Percentiles rank a stretch among this genome's conserved stretches.
These are phyloP conservation scores for Phaeophleospora eucalypticola DNA, from an alignment of 2,329 filamentous ascomycete genomes.

Conservation along the genomic window DNA sequence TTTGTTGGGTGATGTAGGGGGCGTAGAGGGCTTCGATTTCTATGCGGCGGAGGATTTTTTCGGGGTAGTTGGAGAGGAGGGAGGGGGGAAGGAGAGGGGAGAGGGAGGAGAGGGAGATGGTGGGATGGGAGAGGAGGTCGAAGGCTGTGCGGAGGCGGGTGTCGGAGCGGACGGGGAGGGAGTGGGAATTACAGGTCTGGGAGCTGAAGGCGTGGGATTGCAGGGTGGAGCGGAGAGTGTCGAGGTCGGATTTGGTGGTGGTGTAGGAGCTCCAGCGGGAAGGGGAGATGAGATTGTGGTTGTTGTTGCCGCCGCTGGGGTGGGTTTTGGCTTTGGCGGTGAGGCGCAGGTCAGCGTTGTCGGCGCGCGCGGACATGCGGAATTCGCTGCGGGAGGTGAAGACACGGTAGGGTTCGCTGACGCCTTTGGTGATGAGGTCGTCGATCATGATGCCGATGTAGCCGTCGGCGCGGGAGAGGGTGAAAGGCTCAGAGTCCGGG, in stretches of 20 bases:
- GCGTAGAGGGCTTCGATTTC: constrained; percentile 80
- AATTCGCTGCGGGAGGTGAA: constrained; percentile 96
- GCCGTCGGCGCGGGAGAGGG: constrained; percentile 75
- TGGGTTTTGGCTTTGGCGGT: constrained; percentile 70
- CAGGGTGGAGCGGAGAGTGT: constrained; percentile 52
- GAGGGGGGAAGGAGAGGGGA: constrained; percentile 58
- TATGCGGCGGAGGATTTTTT: constrained; percentile 63
- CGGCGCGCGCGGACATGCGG: constrained; percentile 83
- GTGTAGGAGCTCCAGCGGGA: too few relatives aligned
- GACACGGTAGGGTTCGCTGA: constrained; percentile 96
- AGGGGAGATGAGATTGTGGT: too few relatives aligned
- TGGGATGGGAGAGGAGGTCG: constrained; percentile 70
- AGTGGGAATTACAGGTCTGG: constrained; percentile 63
- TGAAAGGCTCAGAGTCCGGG: too few relatives aligned
- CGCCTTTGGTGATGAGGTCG: constrained; percentile 92
- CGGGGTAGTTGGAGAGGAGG: constrained; percentile 55
- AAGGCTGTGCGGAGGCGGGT: constrained; percentile 74
- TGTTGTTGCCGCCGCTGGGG: constrained; percentile 54
- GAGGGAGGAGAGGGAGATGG: constrained; percentile 57
- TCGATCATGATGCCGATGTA: constrained; percentile 99
- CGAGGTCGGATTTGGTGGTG: too few relatives aligned
- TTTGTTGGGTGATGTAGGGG: constrained; percentile 76
- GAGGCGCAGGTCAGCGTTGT: constrained; percentile 87
- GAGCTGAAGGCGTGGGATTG: constrained; percentile 53
- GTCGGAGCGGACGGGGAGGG: constrained; percentile 63